Conservation (phyloP, 306 rosid species). For the Castanospermum australe region DNA sequence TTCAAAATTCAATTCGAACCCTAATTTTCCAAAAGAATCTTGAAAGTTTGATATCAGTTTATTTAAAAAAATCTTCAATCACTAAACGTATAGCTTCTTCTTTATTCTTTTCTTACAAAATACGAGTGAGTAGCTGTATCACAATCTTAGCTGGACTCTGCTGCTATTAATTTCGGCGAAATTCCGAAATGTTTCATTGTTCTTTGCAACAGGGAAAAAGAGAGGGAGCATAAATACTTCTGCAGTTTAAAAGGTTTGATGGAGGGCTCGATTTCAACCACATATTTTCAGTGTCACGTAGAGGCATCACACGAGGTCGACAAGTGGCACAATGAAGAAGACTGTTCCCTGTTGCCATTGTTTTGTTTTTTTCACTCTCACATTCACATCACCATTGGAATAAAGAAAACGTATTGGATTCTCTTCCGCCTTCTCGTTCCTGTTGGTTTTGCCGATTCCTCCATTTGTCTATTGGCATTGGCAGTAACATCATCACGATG, state of each 20-base stretch:
- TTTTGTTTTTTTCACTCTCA: neutral
- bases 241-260: neutral
- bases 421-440: neutral
- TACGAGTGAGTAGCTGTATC: too few species aligned
- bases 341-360: neutral
- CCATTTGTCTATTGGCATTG: neutral
- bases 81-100: too few species aligned
- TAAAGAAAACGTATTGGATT: neutral
- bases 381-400: slow-evolving; percentile 1
- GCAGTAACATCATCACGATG: neutral
- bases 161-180: too few species aligned
- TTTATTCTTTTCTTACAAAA: too few species aligned
- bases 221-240: neutral
- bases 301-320: neutral
- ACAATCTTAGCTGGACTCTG: too few species aligned
- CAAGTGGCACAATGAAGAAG: neutral
- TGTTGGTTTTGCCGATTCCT: neutral
- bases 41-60: too few species aligned
- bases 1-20: too few species aligned
- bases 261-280: neutral
- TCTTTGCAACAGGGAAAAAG: too few species aligned
- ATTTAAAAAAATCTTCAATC: too few species aligned
- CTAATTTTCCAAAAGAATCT: too few species aligned
- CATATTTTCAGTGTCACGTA: neutral
- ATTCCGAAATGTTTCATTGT: too few species aligned